Evolutionary conservation across 768 basidiomycete genomes (phyloP), one percentile per base, ranked within the genome.

Genomic region (Lentinula sp.): DNA sequence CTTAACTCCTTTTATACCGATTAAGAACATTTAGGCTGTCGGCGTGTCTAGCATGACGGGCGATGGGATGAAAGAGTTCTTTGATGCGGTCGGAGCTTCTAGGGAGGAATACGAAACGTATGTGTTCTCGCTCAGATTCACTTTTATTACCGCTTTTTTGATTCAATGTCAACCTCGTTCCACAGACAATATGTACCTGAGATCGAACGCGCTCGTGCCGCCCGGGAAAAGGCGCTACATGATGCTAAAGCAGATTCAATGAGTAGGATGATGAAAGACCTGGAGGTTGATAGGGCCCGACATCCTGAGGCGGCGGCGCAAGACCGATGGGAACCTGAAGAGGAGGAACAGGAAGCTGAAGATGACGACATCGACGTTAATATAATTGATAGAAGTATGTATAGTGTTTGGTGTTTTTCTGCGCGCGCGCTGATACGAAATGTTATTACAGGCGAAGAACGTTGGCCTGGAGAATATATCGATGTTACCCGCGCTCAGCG

Each of bases 11-110:
- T 32, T 4, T 56, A 23, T 32, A 32, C 43, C 55, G 28, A 23
- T 64, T 5, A 42, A 13, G 34, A 48, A 45, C 10, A 54, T 34
- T 31, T 64, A 96, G 95, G 84, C 95, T 4, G 96, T 98, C 11
- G 95, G 97, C 15, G 96, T 98, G 11, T 95, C 93, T 16, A 95
- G 95, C 61, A 80, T 93, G 80, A 98, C 97, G 1, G 97, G 97
- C n/a, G 89, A 86, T 34, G 97, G 97, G 3, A 84, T 99, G 68
- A 79, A 87, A 64, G 91, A 91, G 58, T 97, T 99, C 71, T 91
- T 99, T 68, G 84, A 88, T 34, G 94, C 93, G 2, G 94, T 99
- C 9, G 89, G 95, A 65, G 88, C 84, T 34, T 93, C 91, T 1
- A 78, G 93, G 65, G 78, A 85, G 60, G 95, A 95, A 73, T 99